phyloP scores from a whole-genome alignment of 768 basidiomycete genomes.

The Glaciozyma antarctica region DNA sequence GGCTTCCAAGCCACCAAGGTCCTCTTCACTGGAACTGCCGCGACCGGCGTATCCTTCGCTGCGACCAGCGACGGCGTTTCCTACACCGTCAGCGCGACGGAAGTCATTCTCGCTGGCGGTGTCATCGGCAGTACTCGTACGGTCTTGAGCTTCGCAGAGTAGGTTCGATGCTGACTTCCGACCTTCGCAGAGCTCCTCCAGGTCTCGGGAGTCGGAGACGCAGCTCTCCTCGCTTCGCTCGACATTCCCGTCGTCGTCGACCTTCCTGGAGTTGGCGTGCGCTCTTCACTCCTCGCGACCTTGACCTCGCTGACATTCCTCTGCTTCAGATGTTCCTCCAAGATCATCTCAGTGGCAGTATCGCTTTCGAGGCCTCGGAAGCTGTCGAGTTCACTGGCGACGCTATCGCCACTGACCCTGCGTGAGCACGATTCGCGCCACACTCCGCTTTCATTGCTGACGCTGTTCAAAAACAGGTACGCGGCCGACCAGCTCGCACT shows the following conservation, averaged over 20 bases:
- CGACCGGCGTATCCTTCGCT: conserved; percentile 42
- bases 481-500: conserved; percentile 26
- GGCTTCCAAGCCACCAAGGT: conserved; percentile 43
- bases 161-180: not conserved
- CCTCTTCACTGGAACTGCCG: conserved; percentile 38
- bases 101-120: conserved; percentile 43
- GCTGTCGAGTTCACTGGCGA: too few relatives aligned
- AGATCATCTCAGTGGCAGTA: too few relatives aligned
- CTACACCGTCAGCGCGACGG: conserved; percentile 42
- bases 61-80: conserved; percentile 27
- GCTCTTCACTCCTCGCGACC: too few relatives aligned
- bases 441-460: conserved; percentile 9
- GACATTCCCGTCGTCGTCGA: conserved; percentile 40
- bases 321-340: too few relatives aligned
- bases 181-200: conserved; percentile 40
- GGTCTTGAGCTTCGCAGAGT: not conserved
- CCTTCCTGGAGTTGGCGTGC: conserved; percentile 45
- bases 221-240: conserved; percentile 35
- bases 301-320: conserved; percentile 14
- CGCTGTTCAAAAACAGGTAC: conserved; percentile 18
- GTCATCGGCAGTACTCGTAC: conserved; percentile 34
- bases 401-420: too few relatives aligned
- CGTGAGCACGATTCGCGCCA: conserved; percentile 12
- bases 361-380: too few relatives aligned
- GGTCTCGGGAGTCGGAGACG: conserved; percentile 45